These are phyloP conservation scores for Arxiozyma heterogenica DNA, from an alignment of 1,139 yeast genomes.

Conservation along the genomic window DNA sequence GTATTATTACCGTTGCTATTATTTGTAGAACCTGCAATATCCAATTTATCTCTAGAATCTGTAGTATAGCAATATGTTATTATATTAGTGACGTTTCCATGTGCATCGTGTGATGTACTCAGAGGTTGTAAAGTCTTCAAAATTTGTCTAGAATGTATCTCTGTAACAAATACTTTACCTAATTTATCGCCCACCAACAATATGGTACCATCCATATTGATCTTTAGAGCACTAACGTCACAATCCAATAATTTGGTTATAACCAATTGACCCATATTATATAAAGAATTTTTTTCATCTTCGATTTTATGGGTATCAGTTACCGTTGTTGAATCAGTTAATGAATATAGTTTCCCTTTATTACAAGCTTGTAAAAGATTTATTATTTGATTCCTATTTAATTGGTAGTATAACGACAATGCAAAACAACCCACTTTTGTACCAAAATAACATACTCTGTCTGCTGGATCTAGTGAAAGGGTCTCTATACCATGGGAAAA, in stretches of 20 bases:
- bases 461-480: conserved; percentile 72
- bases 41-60: conserved; percentile 6
- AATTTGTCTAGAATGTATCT: conserved; percentile 70
- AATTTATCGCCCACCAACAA: conserved; percentile 63
- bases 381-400: conserved; percentile 15
- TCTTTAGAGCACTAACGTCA: conserved; percentile 44
- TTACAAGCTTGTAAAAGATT: conserved; percentile 19
- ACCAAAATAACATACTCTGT: conserved; percentile 67
- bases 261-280: conserved; percentile 23
- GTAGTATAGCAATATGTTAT: conserved; percentile 18
- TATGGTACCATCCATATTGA: conserved; percentile 70
- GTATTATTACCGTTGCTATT: not conserved
- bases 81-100: conserved; percentile 33
- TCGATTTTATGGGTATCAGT: conserved; percentile 5
- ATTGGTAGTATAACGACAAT: conserved; percentile 20
- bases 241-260: conserved; percentile 14
- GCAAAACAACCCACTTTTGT: conserved; percentile 44
- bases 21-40: not conserved
- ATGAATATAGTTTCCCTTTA: conserved; percentile 21
- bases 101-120: conserved; percentile 22
- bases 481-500: conserved; percentile 49
- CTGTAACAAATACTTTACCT: conserved; percentile 65
- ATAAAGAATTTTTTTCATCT: conserved; percentile 13
- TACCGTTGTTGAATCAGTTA: conserved; percentile 13
- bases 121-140: conserved; percentile 55